Evolutionary conservation across 768 basidiomycete species (phyloP).

Genomic region (Calvatia gigantea): DNA sequence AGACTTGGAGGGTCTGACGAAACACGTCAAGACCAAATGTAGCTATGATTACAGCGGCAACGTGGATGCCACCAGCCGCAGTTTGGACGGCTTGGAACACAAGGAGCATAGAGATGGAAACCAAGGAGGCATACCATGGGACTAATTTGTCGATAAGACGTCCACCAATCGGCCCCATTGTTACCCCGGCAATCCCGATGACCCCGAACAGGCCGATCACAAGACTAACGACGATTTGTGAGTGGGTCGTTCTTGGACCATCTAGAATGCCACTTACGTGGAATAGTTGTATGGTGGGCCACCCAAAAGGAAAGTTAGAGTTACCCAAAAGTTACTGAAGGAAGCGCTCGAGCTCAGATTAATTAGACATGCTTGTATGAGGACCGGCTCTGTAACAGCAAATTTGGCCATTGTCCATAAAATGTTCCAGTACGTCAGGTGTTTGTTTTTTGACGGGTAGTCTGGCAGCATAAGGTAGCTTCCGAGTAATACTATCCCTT

Average conservation of each 20-base stretch:
- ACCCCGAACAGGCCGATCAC: constrained; percentile 74
- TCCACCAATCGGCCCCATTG: constrained; percentile 67
- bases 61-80: constrained; percentile 64
- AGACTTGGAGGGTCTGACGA: constrained; percentile 72
- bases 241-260: not conserved
- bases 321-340: constrained; percentile 65
- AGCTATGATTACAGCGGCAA: constrained; percentile 67
- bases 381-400: constrained; percentile 70
- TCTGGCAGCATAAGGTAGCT: constrained; percentile 74
- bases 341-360: constrained; percentile 60
- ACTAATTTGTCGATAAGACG: constrained; percentile 65
- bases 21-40: constrained; percentile 73
- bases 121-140: constrained; percentile 74
- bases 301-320: constrained; percentile 77
- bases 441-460: constrained; percentile 71
- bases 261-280: constrained; percentile 40
- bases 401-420: constrained; percentile 77
- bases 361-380: constrained; percentile 67
- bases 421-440: constrained; percentile 64
- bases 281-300: constrained; percentile 74
- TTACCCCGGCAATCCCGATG: constrained; percentile 68
- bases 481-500: constrained; percentile 52
- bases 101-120: constrained; percentile 44
- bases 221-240: constrained; percentile 26
- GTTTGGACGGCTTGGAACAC: constrained; percentile 62